phyloP scores from a whole-genome alignment of 768 basidiomycete genomes.

The Mrakia hoshinonis region DNA sequence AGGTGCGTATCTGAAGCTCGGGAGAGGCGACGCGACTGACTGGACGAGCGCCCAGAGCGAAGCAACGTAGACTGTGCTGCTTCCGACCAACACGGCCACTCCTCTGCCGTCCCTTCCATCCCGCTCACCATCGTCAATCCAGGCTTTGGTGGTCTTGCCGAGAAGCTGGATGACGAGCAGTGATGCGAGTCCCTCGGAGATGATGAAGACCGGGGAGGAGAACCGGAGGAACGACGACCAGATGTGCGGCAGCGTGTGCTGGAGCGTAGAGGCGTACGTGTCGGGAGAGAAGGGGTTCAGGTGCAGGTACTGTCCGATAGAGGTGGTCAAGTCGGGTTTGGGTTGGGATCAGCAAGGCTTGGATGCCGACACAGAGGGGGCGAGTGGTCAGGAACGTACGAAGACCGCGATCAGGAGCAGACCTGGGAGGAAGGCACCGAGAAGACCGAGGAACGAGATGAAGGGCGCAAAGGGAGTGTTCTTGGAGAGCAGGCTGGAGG shows the following conservation, averaged over 20 bases:
- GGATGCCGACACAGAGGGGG: not conserved
- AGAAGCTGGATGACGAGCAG: slow-evolving; percentile 51
- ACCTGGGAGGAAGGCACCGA: slow-evolving; percentile 10
- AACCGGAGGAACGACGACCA: slow-evolving; percentile 66
- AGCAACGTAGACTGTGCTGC: slow-evolving; percentile 36
- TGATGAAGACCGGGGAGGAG: slow-evolving; percentile 68
- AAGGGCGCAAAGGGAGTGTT: slow-evolving; percentile 39
- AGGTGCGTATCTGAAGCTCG: not conserved
- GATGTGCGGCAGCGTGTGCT: slow-evolving; percentile 42
- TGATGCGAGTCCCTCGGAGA: slow-evolving; percentile 75
- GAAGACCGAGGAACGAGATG: slow-evolving; percentile 29
- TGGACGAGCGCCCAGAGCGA: slow-evolving; percentile 36
- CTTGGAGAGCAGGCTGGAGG: slow-evolving; percentile 34
- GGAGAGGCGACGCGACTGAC: slow-evolving; percentile 30
- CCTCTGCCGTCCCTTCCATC: slow-evolving; percentile 38
- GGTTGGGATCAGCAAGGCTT: not conserved
- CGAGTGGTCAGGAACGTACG: not conserved
- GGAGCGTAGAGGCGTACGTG: slow-evolving; percentile 11
- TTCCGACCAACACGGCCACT: slow-evolving; percentile 35
- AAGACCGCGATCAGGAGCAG: slow-evolving; percentile 9
- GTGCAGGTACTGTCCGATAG: slow-evolving; percentile 35
- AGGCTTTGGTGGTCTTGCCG: slow-evolving; percentile 20
- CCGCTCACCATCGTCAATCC: slow-evolving; percentile 40
- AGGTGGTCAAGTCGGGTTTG: no score
- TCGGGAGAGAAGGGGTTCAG: slow-evolving; percentile 31